Evolutionary conservation across 345 rosid species (phyloP).

Genomic region (Brassica rapa): DNA sequence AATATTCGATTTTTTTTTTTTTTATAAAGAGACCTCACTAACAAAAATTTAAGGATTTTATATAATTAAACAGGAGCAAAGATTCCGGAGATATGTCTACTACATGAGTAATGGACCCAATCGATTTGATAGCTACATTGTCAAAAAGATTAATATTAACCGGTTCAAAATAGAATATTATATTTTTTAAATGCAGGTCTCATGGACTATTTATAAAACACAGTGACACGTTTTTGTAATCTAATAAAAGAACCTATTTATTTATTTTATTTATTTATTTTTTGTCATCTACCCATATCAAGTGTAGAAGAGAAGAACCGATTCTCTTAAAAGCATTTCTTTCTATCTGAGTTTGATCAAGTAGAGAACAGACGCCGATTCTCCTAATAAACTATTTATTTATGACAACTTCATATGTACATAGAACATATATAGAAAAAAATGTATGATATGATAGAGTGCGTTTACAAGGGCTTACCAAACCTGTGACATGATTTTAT

Average conservation of each 20-base stretch:
- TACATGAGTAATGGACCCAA: conserved; percentile 32
- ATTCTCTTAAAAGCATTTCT: too few relatives aligned
- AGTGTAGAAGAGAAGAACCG: too few relatives aligned
- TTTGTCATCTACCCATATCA: too few relatives aligned
- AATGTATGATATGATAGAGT: background rate
- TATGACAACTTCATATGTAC: background rate
- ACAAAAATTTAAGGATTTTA: conserved; percentile 32
- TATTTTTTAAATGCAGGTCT: background rate
- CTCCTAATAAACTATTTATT: background rate
- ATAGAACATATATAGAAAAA: background rate
- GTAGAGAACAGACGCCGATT: too few relatives aligned
- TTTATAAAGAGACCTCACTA: conserved; percentile 23
- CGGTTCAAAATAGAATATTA: background rate
- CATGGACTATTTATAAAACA: background rate
- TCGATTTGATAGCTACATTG: conserved; percentile 23
- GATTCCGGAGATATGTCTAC: conserved; percentile 36
- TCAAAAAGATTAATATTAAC: conserved; percentile 9
- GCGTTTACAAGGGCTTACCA: background rate
- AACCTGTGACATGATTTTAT: background rate
- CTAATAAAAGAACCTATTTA: background rate
- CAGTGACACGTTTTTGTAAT: background rate
- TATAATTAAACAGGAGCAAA: conserved; percentile 13
- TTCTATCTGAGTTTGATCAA: too few relatives aligned
- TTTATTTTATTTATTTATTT: background rate
- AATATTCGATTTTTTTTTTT: background rate